phyloP scores from a whole-genome alignment of 805 yeast species.

The Wickerhamomyces hampshirensis region DNA sequence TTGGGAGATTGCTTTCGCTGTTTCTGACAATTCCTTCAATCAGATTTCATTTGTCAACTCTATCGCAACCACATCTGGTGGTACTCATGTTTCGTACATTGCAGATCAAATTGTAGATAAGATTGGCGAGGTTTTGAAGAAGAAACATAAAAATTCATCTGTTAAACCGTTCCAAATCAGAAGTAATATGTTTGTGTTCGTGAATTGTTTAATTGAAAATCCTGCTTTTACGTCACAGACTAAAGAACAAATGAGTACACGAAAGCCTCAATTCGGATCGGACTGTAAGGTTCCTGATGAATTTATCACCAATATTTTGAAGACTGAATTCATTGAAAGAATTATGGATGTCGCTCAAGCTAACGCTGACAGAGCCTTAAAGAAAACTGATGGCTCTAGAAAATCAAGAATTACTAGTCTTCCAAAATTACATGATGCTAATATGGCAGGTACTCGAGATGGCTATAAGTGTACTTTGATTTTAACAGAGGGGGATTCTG shows the following conservation, averaged over 20 bases:
- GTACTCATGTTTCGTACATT: slow-evolving; percentile 86
- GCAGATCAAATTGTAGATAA: slow-evolving; percentile 81
- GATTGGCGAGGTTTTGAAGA: slow-evolving; percentile 67
- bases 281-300: slow-evolving; percentile 71
- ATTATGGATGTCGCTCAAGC: slow-evolving; percentile 80
- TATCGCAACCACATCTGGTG: slow-evolving; percentile 96
- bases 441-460: slow-evolving; percentile 90
- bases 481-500: slow-evolving; percentile 96
- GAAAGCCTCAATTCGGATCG: slow-evolving; percentile 86
- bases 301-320: slow-evolving; percentile 66
- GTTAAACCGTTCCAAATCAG: slow-evolving; percentile 86
- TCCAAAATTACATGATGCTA: slow-evolving; percentile 91
- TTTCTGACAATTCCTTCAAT: slow-evolving; percentile 83
- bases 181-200: slow-evolving; percentile 83
- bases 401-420: slow-evolving; percentile 84
- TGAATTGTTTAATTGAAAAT: slow-evolving; percentile 90
- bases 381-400: slow-evolving; percentile 82
- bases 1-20: slow-evolving; percentile 96
- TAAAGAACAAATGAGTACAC: slow-evolving; percentile 90
- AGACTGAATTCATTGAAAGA: slow-evolving; percentile 65
- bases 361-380: slow-evolving; percentile 82
- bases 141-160: slow-evolving; percentile 58
- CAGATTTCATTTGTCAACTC: slow-evolving; percentile 97
- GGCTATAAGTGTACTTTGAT: slow-evolving; percentile 90
- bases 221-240: slow-evolving; percentile 98